These are phyloP conservation scores for Schizophyllum commune DNA, from an alignment of 1,284 basidiomycete species.

Conservation along the genomic window DNA sequence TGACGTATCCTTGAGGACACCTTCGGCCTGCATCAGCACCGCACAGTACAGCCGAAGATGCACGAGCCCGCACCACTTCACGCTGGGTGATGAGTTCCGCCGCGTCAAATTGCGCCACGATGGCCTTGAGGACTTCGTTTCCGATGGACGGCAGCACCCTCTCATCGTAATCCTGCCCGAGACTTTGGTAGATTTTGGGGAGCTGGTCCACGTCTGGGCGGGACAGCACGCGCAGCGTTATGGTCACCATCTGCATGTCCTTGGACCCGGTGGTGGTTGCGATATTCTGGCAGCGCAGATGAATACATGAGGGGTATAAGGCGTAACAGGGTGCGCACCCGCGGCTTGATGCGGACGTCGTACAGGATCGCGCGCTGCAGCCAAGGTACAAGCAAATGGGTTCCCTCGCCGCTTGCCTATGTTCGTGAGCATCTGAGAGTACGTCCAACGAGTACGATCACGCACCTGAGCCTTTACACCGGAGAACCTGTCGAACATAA, in stretches of 20 bases:
- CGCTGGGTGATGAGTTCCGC: slow-evolving; percentile 92
- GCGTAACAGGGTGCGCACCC: slow-evolving; percentile 42
- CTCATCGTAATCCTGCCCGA: slow-evolving; percentile 97
- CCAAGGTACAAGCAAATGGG: slow-evolving; percentile 95
- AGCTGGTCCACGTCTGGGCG: slow-evolving; percentile 88
- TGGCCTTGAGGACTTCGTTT: slow-evolving; percentile 96
- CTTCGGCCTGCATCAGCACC: slow-evolving; percentile 24
- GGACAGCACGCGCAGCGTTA: slow-evolving; percentile 94
- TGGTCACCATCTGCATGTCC: slow-evolving; percentile 95
- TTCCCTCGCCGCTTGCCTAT: slow-evolving; percentile 88
- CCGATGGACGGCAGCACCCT: slow-evolving; percentile 90
- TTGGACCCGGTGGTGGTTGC: slow-evolving; percentile 96
- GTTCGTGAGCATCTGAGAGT: not conserved
- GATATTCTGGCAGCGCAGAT: slow-evolving; percentile 63
- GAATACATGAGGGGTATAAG: slow-evolving; percentile 1
- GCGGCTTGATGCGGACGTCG: slow-evolving; percentile 96
- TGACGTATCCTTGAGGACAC: slow-evolving; percentile 92
- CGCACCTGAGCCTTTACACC: slow-evolving; percentile 79
- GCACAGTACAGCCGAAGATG: not conserved
- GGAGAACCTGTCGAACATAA: slow-evolving; percentile 97
- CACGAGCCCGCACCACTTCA: slow-evolving; percentile 55
- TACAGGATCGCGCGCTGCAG: slow-evolving; percentile 93
- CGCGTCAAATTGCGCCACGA: slow-evolving; percentile 98
- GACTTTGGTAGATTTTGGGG: slow-evolving; percentile 89
- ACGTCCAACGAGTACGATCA: not conserved